Evolutionary conservation across 2,329 filamentous ascomycete genomes (phyloP).

Genomic region (Alternaria alternata): DNA sequence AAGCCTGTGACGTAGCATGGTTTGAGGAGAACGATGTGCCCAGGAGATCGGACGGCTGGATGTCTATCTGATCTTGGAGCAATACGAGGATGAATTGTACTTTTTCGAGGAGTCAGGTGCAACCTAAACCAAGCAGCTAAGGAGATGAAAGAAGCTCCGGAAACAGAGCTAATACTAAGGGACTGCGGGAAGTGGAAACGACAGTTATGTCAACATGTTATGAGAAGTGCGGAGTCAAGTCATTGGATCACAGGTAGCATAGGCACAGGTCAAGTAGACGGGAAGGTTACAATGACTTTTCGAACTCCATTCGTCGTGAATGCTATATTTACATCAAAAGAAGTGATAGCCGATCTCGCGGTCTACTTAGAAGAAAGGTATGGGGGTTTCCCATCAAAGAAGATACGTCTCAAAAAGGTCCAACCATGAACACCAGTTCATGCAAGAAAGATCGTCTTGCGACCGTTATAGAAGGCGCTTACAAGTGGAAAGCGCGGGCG

Average conservation of each 20-base stretch:
- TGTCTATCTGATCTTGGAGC: too few relatives aligned
- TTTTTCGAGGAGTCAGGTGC: too few relatives aligned
- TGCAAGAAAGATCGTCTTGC: conserved; percentile 10
- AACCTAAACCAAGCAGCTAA: too few relatives aligned
- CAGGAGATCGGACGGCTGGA: too few relatives aligned
- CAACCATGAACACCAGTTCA: conserved; percentile 16
- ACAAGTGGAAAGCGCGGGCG: conserved; percentile 50
- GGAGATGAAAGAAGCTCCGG: too few relatives aligned
- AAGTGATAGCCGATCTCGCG: conserved; percentile 20
- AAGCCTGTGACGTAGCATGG: too few relatives aligned
- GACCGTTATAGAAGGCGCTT: conserved; percentile 27
- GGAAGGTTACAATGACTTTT: background rate
- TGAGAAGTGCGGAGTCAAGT: background rate
- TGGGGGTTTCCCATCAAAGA: conserved; percentile 13
- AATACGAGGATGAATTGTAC: too few relatives aligned
- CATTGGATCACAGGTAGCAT: background rate
- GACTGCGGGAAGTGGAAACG: too few relatives aligned
- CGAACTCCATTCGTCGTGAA: conserved; percentile 29
- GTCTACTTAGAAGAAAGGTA: conserved; percentile 11
- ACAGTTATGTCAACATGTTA: too few relatives aligned
- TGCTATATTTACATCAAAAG: conserved; percentile 26
- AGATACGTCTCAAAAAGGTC: conserved; percentile 21
- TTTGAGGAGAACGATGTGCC: too few relatives aligned
- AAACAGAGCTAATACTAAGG: too few relatives aligned
- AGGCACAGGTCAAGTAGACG: background rate